A percentile compares a stretch with the other conserved stretches of the same genome.
Conservation (phyloP, 305 asterid genomes). For the Andrographis paniculata region DNA sequence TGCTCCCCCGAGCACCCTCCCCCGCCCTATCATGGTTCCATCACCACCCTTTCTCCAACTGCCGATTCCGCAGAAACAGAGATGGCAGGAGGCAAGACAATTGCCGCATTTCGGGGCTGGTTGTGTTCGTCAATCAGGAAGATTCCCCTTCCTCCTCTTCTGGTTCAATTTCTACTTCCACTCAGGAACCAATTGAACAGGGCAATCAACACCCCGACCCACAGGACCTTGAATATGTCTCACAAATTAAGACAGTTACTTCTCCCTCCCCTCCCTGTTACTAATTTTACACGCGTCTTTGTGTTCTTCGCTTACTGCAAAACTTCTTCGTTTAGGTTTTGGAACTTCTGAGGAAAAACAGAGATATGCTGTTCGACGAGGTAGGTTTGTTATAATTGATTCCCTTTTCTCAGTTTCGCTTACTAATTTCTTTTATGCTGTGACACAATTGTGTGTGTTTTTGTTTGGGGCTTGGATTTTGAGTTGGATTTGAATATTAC, state of each 20-base stretch:
- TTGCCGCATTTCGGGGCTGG: slow-evolving; percentile 21
- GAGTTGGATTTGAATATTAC: too few relatives aligned
- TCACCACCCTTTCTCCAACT: slow-evolving; percentile 14
- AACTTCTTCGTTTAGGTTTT: slow-evolving; percentile 39
- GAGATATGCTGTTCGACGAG: slow-evolving; percentile 93
- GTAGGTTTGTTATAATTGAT: slow-evolving; percentile 42
- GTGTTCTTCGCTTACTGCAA: not conserved
- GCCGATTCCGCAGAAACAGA: slow-evolving; percentile 10
- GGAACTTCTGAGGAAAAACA: slow-evolving; percentile 71
- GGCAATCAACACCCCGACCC: slow-evolving; percentile 35
- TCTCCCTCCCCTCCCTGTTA: slow-evolving; percentile 1
- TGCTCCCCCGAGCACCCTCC: slow-evolving; percentile 19
- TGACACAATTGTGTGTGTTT: too few relatives aligned
- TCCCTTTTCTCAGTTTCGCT: not conserved
- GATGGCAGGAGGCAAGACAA: slow-evolving; percentile 19
- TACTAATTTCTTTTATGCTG: too few relatives aligned
- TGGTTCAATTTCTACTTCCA: slow-evolving; percentile 22
- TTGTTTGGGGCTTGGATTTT: too few relatives aligned
- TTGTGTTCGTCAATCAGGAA: slow-evolving; percentile 32
- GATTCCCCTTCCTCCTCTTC: slow-evolving; percentile 29
- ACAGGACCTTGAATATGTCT: slow-evolving; percentile 57
- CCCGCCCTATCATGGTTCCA: slow-evolving; percentile 17
- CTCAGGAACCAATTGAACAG: slow-evolving; percentile 19
- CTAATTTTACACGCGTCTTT: slow-evolving; percentile 1
- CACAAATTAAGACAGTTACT: slow-evolving; percentile 57